Evolutionary conservation across 805 yeast species (phyloP).

Genomic region (Debaryomyces hansenii): DNA sequence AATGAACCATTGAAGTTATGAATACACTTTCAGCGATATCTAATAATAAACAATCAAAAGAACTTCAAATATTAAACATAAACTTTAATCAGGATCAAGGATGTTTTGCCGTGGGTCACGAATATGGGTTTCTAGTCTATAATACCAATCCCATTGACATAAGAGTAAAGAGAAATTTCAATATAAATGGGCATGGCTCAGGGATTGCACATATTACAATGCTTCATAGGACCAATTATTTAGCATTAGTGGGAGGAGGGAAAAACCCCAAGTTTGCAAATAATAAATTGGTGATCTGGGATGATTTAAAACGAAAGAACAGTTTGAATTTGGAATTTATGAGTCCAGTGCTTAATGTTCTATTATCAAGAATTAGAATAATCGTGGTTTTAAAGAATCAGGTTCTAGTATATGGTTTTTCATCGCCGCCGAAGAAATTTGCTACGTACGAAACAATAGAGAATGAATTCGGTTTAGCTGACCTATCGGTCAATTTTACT

Average conservation of each 20-base stretch:
- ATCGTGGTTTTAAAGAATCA: conserved; percentile 68
- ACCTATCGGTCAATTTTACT: conserved; percentile 39
- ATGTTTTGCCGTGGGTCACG: conserved; percentile 83
- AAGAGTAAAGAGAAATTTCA: conserved; percentile 61
- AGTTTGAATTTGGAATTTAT: conserved; percentile 74
- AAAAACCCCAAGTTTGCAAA: conserved; percentile 72
- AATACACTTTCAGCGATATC: conserved; percentile 19
- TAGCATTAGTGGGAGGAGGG: conserved; percentile 91
- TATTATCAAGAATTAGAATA: conserved; percentile 72
- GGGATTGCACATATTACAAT: conserved; percentile 79
- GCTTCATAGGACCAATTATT: conserved; percentile 88
- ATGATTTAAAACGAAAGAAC: conserved; percentile 76
- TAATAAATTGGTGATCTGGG: conserved; percentile 87
- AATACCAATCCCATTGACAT: conserved; percentile 84
- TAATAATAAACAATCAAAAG: conserved; percentile 7
- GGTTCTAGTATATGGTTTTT: conserved; percentile 76
- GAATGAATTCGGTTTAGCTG: conserved; percentile 66
- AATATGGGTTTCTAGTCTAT: conserved; percentile 79
- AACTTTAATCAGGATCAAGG: conserved; percentile 87
- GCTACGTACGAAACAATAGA: conserved; percentile 64
- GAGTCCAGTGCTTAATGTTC: conserved; percentile 71
- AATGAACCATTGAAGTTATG: conserved; percentile 8
- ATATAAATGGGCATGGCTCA: conserved; percentile 21
- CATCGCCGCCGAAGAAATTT: conserved; percentile 71
- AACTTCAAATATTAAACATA: conserved; percentile 44